These are phyloP conservation scores for Taphrina deformans DNA, from an alignment of 1,139 yeast genomes.

Conservation along the genomic window DNA sequence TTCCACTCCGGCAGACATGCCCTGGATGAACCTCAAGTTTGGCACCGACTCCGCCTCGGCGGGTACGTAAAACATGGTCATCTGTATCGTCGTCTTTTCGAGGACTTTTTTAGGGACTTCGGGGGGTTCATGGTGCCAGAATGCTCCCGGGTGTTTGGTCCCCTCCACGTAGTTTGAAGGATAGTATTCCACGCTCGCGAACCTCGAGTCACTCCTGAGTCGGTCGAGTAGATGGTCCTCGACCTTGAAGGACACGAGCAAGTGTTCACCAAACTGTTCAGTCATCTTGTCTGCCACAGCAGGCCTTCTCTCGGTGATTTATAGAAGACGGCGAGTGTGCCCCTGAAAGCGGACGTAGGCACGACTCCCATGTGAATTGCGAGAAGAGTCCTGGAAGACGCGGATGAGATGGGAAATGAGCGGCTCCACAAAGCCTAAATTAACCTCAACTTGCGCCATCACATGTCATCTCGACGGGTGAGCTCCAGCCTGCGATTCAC, in stretches of 20 bases:
- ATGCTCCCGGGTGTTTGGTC: slow-evolving; percentile 3
- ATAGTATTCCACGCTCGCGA: slow-evolving; percentile 17
- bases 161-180: slow-evolving; percentile 9
- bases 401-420: background rate
- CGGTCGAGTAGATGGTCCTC: slow-evolving; percentile 8
- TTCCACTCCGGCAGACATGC: slow-evolving; percentile 26
- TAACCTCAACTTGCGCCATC: too few relatives aligned
- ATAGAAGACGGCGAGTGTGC: too few relatives aligned
- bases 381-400: too few relatives aligned
- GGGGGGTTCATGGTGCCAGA: slow-evolving; percentile 20
- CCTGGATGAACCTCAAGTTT: slow-evolving; percentile 13
- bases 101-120: slow-evolving; percentile 16
- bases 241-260: slow-evolving; percentile 9
- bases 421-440: background rate
- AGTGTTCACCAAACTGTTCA: background rate
- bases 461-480: background rate
- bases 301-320: too few relatives aligned
- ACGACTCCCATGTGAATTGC: too few relatives aligned
- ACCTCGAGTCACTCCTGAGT: background rate
- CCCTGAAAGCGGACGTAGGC: too few relatives aligned
- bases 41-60: slow-evolving; percentile 17
- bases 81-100: slow-evolving; percentile 5
- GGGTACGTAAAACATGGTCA: slow-evolving; percentile 24
- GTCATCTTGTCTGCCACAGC: background rate
- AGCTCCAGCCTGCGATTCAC: background rate